A percentile compares a stretch with the other conserved stretches of the same genome.
Evolutionary conservation across 2,329 filamentous ascomycete genomes (phyloP).

Genomic region (Cercospora nicotianae): DNA sequence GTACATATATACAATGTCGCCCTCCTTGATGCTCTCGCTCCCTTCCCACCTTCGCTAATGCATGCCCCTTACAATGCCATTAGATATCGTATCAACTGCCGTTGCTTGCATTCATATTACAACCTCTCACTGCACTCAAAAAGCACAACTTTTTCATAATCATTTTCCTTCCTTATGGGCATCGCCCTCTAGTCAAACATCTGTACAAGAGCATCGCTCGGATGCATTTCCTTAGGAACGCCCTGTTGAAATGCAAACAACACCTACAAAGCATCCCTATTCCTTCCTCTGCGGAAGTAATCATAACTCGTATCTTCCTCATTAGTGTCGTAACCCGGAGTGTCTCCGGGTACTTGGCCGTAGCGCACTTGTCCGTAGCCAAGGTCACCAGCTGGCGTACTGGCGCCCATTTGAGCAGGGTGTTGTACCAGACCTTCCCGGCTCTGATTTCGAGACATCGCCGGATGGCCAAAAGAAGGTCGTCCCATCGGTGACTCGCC

Average conservation of each 20-base stretch:
- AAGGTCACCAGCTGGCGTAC: constrained; percentile 23
- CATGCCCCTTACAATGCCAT: background rate
- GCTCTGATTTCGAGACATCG: constrained; percentile 26
- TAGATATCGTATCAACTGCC: background rate
- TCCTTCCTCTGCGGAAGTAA: constrained; percentile 40
- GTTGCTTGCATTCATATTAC: background rate
- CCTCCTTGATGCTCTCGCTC: background rate
- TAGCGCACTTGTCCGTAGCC: constrained; percentile 36
- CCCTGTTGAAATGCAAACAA: no score
- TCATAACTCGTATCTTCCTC: constrained; percentile 43
- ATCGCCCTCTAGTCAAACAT: background rate
- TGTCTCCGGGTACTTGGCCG: constrained; percentile 29
- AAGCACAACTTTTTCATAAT: background rate
- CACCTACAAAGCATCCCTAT: constrained; percentile 16
- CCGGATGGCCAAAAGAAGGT: constrained; percentile 5
- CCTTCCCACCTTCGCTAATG: background rate
- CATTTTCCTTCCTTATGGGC: background rate
- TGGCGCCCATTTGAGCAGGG: constrained; percentile 24
- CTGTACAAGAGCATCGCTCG: background rate
- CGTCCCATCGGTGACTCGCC: constrained; percentile 45
- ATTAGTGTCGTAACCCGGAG: constrained; percentile 31
- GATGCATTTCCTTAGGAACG: background rate
- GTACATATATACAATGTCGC: background rate
- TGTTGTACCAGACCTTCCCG: constrained; percentile 24
- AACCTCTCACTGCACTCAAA: background rate